phyloP scores from a whole-genome alignment of 306 rosid species.

The Chamaecrista fasciculata region DNA sequence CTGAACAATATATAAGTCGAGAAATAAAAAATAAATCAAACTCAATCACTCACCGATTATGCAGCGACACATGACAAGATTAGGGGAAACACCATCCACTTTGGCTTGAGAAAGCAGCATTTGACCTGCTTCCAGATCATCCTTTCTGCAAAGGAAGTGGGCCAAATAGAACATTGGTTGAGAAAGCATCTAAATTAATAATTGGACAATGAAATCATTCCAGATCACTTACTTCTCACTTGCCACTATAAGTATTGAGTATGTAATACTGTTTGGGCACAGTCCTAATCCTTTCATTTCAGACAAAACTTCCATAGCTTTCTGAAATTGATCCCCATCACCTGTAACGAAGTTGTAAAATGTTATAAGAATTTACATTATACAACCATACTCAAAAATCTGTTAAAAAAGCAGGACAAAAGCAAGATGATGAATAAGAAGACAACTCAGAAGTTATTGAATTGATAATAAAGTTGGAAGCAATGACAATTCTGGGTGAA shows the following conservation, averaged over 20 bases:
- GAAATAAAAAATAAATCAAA: slow-evolving; percentile 9
- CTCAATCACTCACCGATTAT: slow-evolving; percentile 59
- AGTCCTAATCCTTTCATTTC: slow-evolving; percentile 82
- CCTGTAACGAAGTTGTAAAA: slow-evolving; percentile 53
- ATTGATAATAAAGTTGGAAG: slow-evolving; percentile 15
- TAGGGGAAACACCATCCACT: slow-evolving; percentile 60
- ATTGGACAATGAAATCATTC: slow-evolving; percentile 10
- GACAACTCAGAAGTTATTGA: slow-evolving; percentile 17
- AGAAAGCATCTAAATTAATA: slow-evolving; percentile 28
- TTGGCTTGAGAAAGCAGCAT: slow-evolving; percentile 77
- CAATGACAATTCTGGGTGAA: slow-evolving; percentile 2
- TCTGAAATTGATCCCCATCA: slow-evolving; percentile 80
- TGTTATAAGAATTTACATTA: slow-evolving; percentile 22
- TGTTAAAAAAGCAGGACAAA: background rate
- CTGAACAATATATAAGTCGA: slow-evolving; percentile 3
- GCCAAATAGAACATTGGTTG: slow-evolving; percentile 21
- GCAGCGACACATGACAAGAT: slow-evolving; percentile 64
- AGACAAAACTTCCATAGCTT: slow-evolving; percentile 74
- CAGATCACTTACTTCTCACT: slow-evolving; percentile 70
- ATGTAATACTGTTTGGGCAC: slow-evolving; percentile 80
- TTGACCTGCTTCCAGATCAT: slow-evolving; percentile 75
- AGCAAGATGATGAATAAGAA: background rate
- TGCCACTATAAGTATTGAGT: slow-evolving; percentile 77
- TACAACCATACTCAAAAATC: slow-evolving; percentile 23
- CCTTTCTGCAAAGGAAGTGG: slow-evolving; percentile 52